A percentile compares a stretch with the other conserved stretches of the same genome.
Conservation (phyloP, 192 early-diverging fungal species). For the Podila epicladia region DNA sequence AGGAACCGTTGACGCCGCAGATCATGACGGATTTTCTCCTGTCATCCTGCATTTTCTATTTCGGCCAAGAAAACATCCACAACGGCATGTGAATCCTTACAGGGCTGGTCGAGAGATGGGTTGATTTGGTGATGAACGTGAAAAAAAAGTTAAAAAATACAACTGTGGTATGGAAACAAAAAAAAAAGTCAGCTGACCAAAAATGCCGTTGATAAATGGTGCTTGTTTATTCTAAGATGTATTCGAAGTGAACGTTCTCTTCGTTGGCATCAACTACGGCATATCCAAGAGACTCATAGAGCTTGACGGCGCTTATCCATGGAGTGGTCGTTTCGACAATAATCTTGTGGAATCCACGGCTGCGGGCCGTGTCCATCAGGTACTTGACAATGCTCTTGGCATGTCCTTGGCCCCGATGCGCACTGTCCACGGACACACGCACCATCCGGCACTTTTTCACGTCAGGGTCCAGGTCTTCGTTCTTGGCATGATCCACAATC, state of each 20-base stretch:
- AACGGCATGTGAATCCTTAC: not conserved
- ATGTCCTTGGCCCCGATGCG: conserved; percentile 27
- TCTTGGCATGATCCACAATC: not conserved
- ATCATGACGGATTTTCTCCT: not conserved
- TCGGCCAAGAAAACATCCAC: not conserved
- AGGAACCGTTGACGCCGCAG: not conserved
- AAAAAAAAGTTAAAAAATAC: too few relatives aligned
- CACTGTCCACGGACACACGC: conserved; percentile 26
- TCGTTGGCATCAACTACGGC: conserved; percentile 12
- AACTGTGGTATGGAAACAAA: too few relatives aligned
- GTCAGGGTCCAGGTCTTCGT: too few relatives aligned
- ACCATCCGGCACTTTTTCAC: conserved; percentile 28
- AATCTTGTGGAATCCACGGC: conserved; percentile 19
- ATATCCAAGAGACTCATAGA: conserved; percentile 27
- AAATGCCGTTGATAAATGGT: too few relatives aligned
- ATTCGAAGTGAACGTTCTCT: conserved; percentile 25
- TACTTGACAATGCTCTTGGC: conserved; percentile 24
- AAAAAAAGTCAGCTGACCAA: too few relatives aligned
- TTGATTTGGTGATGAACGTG: too few relatives aligned
- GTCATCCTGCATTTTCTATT: too few relatives aligned
- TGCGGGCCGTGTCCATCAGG: conserved; percentile 7
- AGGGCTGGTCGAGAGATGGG: too few relatives aligned
- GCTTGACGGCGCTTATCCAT: conserved; percentile 34
- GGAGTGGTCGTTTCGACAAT: conserved; percentile 28
- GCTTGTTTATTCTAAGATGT: too few relatives aligned